These are phyloP conservation scores for Taphrina flavorubra DNA, from an alignment of 1,139 yeast species.

Conservation along the genomic window DNA sequence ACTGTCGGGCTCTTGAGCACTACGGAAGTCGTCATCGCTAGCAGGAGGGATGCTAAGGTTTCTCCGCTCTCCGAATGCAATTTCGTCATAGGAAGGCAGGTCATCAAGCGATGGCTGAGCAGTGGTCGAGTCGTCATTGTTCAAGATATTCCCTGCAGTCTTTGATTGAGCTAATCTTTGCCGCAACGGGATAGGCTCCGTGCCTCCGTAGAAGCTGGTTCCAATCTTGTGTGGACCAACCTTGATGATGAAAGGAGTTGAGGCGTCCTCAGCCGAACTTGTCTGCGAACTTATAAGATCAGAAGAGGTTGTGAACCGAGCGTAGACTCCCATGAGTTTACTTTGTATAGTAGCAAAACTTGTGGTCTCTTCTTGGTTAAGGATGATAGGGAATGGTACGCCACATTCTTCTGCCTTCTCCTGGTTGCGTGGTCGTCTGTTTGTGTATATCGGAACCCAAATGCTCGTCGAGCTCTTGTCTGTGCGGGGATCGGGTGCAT, in stretches of 20 bases:
- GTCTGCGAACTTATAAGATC: background rate
- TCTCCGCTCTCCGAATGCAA: background rate
- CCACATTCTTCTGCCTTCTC: slow-evolving; percentile 59
- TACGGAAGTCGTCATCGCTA: background rate
- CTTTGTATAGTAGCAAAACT: slow-evolving; percentile 63
- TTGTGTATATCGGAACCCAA: slow-evolving; percentile 67
- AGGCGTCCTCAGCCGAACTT: background rate
- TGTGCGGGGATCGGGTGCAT: slow-evolving; percentile 48
- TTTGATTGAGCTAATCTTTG: background rate
- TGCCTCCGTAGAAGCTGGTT: slow-evolving; percentile 17
- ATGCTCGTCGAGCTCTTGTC: slow-evolving; percentile 52
- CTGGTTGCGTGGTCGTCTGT: slow-evolving; percentile 49
- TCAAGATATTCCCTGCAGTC: background rate
- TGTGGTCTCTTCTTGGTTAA: slow-evolving; percentile 59
- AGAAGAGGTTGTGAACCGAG: slow-evolving; percentile 44
- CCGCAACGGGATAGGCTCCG: slow-evolving; percentile 4
- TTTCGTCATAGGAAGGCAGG: slow-evolving; percentile 2
- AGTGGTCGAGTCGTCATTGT: background rate
- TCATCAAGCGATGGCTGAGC: background rate
- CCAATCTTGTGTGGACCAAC: slow-evolving; percentile 38
- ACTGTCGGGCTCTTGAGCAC: background rate
- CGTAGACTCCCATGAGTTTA: slow-evolving; percentile 54
- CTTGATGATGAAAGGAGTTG: slow-evolving; percentile 25
- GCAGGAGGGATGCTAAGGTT: background rate
- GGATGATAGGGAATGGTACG: slow-evolving; percentile 72